Evolutionary conservation across 2,329 filamentous ascomycete genomes (phyloP), one percentile per base, ranked within the genome.

Genomic region (Aspergillus caelatus): DNA sequence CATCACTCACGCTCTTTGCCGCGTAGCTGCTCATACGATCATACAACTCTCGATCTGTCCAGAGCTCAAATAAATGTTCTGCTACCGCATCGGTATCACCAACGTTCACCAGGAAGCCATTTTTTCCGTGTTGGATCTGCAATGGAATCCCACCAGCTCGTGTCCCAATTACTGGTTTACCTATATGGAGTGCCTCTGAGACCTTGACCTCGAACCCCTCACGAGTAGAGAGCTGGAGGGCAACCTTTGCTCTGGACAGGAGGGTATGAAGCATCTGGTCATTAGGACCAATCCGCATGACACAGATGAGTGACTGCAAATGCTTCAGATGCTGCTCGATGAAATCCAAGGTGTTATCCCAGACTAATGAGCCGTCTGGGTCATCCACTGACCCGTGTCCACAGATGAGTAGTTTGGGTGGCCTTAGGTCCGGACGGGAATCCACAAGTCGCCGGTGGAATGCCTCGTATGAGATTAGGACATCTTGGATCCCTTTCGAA

Each of bases 261-360:
- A 94, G 81, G 0, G 87, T 86, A 76, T 93, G 93, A 70, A 93
- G 86, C n/a, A 92, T 82, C 75, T 93, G 91, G 70, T 94, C 91
- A 23, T 88, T 90, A 46, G 91, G 89, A 0, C 89, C 88, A 0
- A 94, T 82, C n/a, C 90, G 88, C 85, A 93, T 91, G 71, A 93
- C 84, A 67, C 90, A 87, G 68, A 92, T 86, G 66, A 89, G 80
- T 58, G 89, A 81, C 0, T 85, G 81, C 68, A 90, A n/a, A n/a
- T n/a, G n/a, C n/a, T n/a, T n/a, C n/a, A n/a, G n/a, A n/a, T 91
- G 58, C 84, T 73, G 1, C 68, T 90, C 85, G 41, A 93, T 82
- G 68, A 87, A 82, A 14, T 80, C 77, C 78, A 91, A 86, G 10
- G 89, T 89, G 68, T 90, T 79, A 68, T 92, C 88, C 72, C 89